phyloP scores from a whole-genome alignment of 129 eudicot genomes.

The Silybum marianum region DNA sequence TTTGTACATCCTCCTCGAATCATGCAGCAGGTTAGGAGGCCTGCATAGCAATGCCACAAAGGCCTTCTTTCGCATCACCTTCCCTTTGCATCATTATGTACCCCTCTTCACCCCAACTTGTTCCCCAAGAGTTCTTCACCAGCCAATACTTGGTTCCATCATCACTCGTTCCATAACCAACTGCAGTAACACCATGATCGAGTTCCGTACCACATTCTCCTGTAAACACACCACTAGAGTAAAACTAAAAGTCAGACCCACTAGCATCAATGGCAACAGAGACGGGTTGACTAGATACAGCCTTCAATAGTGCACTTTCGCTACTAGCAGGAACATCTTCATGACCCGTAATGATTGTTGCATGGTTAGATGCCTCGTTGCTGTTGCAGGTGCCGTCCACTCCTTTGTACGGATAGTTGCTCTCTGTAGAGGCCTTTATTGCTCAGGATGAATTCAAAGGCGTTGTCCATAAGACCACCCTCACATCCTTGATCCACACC shows the following conservation, averaged over 20 bases:
- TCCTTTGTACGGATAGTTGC: conserved; percentile 26
- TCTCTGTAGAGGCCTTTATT: conserved; percentile 33
- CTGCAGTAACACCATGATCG: conserved; percentile 28
- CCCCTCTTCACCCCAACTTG: conserved; percentile 38
- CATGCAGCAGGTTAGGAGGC: conserved; percentile 33
- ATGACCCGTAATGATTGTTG: neutral
- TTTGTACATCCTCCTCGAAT: too few species aligned
- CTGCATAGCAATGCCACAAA: conserved; percentile 34
- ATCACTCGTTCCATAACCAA: conserved; percentile 24
- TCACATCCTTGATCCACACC: conserved; percentile 35
- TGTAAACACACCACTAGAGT: conserved; percentile 18
- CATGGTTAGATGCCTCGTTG: conserved; percentile 13
- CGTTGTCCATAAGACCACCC: conserved; percentile 36
- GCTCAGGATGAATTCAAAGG: conserved; percentile 27
- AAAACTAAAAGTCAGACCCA: conserved; percentile 39
- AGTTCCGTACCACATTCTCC: conserved; percentile 18
- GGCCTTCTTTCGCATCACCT: conserved; percentile 22
- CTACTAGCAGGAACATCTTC: conserved; percentile 26
- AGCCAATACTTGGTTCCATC: conserved; percentile 43
- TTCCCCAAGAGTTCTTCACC: conserved; percentile 38
- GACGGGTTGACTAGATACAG: conserved; percentile 4
- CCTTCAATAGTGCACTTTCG: conserved; percentile 20
- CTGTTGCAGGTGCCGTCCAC: conserved; percentile 9
- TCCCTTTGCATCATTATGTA: conserved; percentile 39
- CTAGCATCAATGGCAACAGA: conserved; percentile 44